These are phyloP conservation scores for Penicillium pulvis DNA, from an alignment of 495 filamentous ascomycete species.

Conservation along the genomic window DNA sequence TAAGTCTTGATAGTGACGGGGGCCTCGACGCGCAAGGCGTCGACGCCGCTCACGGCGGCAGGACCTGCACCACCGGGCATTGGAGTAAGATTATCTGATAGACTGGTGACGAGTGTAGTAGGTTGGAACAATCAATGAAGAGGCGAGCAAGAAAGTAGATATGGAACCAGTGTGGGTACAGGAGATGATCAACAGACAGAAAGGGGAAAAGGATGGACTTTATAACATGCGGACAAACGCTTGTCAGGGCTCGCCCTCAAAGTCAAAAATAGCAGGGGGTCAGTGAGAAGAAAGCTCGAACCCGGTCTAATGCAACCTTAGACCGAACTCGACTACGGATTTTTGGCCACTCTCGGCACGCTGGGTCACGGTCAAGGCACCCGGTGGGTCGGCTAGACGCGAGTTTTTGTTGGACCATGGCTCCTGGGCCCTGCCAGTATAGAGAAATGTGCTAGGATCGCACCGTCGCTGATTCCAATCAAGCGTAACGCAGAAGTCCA, in stretches of 20 bases:
- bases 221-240: constrained; percentile 15
- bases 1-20: constrained; percentile 62
- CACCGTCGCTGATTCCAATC: constrained; percentile 14
- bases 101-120: constrained; percentile 12
- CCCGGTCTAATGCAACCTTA: constrained; percentile 9
- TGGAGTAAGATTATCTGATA: constrained; percentile 17
- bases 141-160: background rate
- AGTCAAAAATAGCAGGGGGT: background rate
- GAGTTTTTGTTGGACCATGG: background rate
- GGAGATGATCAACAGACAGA: constrained; percentile 2
- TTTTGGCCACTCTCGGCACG: constrained; percentile 15
- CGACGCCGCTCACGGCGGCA: constrained; percentile 11
- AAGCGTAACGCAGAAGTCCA: constrained; percentile 9
- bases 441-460: background rate
- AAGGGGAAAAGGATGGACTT: constrained; percentile 12
- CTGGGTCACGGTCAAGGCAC: constrained; percentile 4
- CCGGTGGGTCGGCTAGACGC: background rate
- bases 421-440: constrained; percentile 6
- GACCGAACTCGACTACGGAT: constrained; percentile 8
- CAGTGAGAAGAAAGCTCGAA: background rate
- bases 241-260: constrained; percentile 1
- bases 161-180: background rate
- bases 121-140: background rate
- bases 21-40: constrained; percentile 51
- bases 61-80: constrained; percentile 18